phyloP scores from a whole-genome alignment of 768 basidiomycete genomes.

The Boletales sp. region DNA sequence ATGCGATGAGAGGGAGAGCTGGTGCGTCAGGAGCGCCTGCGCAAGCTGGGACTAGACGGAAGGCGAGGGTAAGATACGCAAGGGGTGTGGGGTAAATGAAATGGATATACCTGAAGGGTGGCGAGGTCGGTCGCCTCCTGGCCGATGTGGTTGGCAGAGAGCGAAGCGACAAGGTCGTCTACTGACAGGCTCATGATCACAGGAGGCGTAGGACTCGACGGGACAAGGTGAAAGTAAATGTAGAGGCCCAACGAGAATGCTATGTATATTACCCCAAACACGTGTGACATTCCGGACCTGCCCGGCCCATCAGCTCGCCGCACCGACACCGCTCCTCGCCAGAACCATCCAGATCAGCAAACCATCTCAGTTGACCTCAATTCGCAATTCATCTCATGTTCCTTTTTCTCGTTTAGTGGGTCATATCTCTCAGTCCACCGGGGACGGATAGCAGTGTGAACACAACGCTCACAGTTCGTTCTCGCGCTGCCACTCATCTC shows the following conservation, averaged over 20 bases:
- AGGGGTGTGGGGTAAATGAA: constrained; percentile 16
- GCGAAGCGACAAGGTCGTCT: constrained; percentile 49
- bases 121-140: constrained; percentile 52
- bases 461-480: too few relatives aligned
- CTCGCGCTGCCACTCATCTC: too few relatives aligned
- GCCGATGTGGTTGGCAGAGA: constrained; percentile 46
- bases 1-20: constrained; percentile 19
- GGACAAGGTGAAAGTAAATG: constrained; percentile 9
- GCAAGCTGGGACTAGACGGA: constrained; percentile 40
- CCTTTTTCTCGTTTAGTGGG: background rate
- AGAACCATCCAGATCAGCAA: background rate
- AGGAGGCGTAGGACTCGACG: background rate
- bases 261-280: constrained; percentile 20
- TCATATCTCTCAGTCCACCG: background rate
- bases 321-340: constrained; percentile 1
- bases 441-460: background rate
- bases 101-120: constrained; percentile 38
- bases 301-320: constrained; percentile 9
- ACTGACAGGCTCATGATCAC: constrained; percentile 43
- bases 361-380: background rate
- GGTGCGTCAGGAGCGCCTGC: constrained; percentile 40
- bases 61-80: constrained; percentile 14
- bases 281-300: constrained; percentile 11
- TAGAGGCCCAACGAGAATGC: background rate
- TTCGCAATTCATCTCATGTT: background rate